Evolutionary conservation across 2,329 filamentous ascomycete genomes (phyloP), one percentile per base, ranked within the genome.

Genomic region (Ilyonectria destructans): DNA sequence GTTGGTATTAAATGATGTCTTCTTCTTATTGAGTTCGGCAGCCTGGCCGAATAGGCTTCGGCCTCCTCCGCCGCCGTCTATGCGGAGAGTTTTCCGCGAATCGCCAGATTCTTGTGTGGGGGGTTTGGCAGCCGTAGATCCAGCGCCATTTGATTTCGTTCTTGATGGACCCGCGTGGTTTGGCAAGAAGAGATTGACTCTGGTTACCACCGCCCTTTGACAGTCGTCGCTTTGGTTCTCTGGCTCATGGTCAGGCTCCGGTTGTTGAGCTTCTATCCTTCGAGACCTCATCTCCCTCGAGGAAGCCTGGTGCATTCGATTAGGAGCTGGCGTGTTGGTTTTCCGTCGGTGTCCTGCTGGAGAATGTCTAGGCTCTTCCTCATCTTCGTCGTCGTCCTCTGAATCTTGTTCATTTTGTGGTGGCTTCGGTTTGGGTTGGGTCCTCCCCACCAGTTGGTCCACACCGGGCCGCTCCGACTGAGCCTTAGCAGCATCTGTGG

Each of bases 261-360:
- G 29, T 52, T 69, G 55, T 26, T 62, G 62, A 12, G 23, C 52
- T 12, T n/a, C n/a, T 10, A 37, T 3, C 21, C 62, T 65, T 46
- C 4, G 68, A 5, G 55, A 8, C 10, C 21, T 35, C 13, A 58
- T 9, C n/a, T 61, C 57, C 5, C 40, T 66, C 5, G 61, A 26
- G 19, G 46, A 58, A 2, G 31, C 33, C 52, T 58, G 65, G 9
- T 68, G 67, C 35, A 46, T 63, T 60, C 43, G 72, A 46, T 37
- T 67, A 8, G 60, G 68, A 19, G 66, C 69, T n/a, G 74, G 73
- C 5, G 76, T 77, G 15, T 78, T 77, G 12, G 55, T 65, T n/a
- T 60, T 46, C 21, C 37, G 62, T 12, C 46, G 59, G 19, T 52
- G 63, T 43, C 56, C 26, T n/a, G 51, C 8, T 3, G 40, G 29